Evolutionary conservation across 2,329 filamentous ascomycete genomes (phyloP).

Genomic region (Cercospora citrullina): DNA sequence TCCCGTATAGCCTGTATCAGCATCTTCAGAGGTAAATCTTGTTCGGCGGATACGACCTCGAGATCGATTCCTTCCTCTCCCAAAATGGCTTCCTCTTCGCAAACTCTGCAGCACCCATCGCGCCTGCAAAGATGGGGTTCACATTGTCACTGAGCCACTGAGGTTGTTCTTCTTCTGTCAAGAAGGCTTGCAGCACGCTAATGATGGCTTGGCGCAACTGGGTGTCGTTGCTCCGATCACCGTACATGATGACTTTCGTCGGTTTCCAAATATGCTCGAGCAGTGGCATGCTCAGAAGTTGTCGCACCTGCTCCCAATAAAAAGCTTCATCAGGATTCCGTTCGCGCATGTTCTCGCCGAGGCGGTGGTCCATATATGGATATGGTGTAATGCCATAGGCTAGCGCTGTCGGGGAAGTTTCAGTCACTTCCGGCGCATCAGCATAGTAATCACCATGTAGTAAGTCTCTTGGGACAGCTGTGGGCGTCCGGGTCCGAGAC

Average conservation of each 20-base stretch:
- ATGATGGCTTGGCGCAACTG: neutral
- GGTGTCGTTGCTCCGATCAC: neutral
- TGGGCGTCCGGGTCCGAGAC: too few relatives aligned
- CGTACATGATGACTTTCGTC: conserved; percentile 11
- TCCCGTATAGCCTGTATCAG: too few relatives aligned
- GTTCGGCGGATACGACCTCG: too few relatives aligned
- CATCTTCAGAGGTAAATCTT: too few relatives aligned
- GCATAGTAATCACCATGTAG: too few relatives aligned
- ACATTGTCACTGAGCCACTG: conserved; percentile 9
- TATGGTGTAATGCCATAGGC: conserved; percentile 2
- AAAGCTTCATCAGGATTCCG: neutral
- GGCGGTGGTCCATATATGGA: neutral
- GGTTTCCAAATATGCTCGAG: neutral
- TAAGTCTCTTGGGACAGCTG: too few relatives aligned
- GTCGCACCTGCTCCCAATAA: conserved; percentile 13
- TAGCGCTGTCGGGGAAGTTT: neutral
- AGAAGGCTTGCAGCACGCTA: neutral
- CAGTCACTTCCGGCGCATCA: too few relatives aligned
- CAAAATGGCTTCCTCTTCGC: neutral
- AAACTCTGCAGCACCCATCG: conserved; percentile 17
- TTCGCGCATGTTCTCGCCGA: neutral
- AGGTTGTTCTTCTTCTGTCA: neutral
- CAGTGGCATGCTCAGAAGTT: neutral
- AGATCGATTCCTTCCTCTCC: too few relatives aligned
- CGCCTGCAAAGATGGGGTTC: neutral